These are phyloP conservation scores for Blastocystis sp. DNA, from an alignment of 352 stramenopile genomes.

Conservation along the genomic window DNA sequence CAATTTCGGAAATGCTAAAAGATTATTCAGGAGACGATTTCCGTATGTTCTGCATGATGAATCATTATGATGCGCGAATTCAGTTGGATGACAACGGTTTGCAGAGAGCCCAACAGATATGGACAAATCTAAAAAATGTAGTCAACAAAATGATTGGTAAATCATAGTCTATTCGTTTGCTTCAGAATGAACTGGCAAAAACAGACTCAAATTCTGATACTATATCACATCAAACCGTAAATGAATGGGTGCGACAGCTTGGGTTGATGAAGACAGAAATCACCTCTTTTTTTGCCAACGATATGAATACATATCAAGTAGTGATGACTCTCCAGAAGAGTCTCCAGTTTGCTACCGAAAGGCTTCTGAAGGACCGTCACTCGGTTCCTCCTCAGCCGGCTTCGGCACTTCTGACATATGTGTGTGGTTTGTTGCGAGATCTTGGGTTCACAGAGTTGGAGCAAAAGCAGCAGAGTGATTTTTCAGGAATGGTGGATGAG, in stretches of 20 bases:
- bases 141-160: neutral
- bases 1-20: constrained; percentile 67
- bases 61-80: constrained; percentile 30
- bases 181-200: constrained; percentile 25
- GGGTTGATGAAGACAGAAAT: neutral
- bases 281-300: neutral
- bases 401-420: neutral
- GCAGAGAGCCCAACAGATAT: neutral
- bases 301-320: constrained; percentile 28
- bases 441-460: neutral
- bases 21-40: constrained; percentile 40
- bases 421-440: neutral
- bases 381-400: neutral
- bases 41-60: constrained; percentile 58
- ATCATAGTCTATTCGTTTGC: neutral
- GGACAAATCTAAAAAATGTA: neutral
- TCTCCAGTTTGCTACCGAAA: neutral
- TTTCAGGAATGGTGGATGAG: neutral
- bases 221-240: neutral
- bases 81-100: constrained; percentile 33
- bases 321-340: neutral
- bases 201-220: neutral
- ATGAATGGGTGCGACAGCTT: neutral
- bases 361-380: neutral
- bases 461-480: neutral